Conservation (phyloP, 2,329 filamentous ascomycete species). For the Magnaporthales sp. region DNA sequence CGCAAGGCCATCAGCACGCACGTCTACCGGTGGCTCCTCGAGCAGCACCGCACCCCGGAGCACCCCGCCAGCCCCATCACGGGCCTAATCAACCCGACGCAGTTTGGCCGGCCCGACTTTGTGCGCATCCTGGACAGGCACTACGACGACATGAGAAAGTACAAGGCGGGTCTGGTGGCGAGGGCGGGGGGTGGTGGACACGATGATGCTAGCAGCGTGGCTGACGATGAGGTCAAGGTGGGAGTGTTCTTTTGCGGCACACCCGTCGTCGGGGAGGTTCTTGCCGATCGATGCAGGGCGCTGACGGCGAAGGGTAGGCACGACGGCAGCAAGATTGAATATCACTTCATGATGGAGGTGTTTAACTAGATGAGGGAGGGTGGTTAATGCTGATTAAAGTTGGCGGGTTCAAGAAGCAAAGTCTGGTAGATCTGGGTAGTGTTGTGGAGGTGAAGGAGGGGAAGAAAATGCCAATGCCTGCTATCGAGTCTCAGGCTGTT, state of each 20-base stretch:
- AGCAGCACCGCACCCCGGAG: slow-evolving; percentile 42
- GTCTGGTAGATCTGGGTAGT: neutral
- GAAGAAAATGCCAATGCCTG: neutral
- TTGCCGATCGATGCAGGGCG: slow-evolving; percentile 43
- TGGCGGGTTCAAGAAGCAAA: neutral
- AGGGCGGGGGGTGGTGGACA: neutral
- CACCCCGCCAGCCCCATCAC: slow-evolving; percentile 58
- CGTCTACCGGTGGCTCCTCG: slow-evolving; percentile 47
- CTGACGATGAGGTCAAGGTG: slow-evolving; percentile 32
- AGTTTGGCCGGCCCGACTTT: slow-evolving; percentile 77
- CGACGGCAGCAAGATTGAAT: slow-evolving; percentile 44
- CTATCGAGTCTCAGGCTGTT: neutral
- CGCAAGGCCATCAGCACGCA: slow-evolving; percentile 43
- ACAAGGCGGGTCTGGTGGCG: slow-evolving; percentile 3
- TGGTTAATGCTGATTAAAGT: neutral
- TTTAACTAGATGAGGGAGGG: slow-evolving; percentile 21
- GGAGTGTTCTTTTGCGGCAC: slow-evolving; percentile 50
- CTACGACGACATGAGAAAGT: slow-evolving; percentile 41
- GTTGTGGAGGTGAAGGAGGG: too few relatives aligned
- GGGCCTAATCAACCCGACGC: slow-evolving; percentile 71
- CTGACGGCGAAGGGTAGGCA: slow-evolving; percentile 39
- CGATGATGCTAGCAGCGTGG: neutral
- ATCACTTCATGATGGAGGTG: slow-evolving; percentile 50
- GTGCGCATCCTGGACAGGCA: slow-evolving; percentile 41
- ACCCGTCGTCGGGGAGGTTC: slow-evolving; percentile 43